Evolutionary conservation across 1,139 yeast genomes (phyloP).

Genomic region (Yamadazyma aaseri): DNA sequence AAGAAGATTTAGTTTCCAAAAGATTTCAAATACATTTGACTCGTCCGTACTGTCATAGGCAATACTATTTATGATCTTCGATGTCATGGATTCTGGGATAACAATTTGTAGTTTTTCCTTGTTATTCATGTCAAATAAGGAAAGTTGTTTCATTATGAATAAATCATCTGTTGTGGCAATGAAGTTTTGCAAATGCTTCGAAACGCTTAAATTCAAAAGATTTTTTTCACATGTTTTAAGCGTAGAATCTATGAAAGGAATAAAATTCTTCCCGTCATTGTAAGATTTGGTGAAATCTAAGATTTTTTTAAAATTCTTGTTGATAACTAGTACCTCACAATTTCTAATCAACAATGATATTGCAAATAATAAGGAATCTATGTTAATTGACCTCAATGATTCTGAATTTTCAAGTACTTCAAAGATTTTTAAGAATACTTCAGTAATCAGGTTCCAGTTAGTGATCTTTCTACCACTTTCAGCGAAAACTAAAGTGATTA

Average conservation of each 20-base stretch:
- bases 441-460: conserved; percentile 37
- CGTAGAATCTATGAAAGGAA: conserved; percentile 51
- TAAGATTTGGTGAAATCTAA: conserved; percentile 33
- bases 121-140: conserved; percentile 12
- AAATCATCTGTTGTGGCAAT: conserved; percentile 29
- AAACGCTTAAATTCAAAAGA: conserved; percentile 45
- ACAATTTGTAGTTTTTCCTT: conserved; percentile 9
- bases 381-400: conserved; percentile 11
- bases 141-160: conserved; percentile 12
- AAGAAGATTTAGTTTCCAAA: conserved; percentile 15
- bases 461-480: conserved; percentile 66
- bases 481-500: conserved; percentile 53
- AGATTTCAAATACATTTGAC: conserved; percentile 10
- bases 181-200: conserved; percentile 48
- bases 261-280: conserved; percentile 36
- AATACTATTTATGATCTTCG: conserved; percentile 4
- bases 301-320: conserved; percentile 45
- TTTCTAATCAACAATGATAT: conserved; percentile 57
- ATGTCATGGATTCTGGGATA: conserved; percentile 5
- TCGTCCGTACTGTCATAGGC: conserved; percentile 3
- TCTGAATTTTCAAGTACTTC: neutral
- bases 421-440: conserved; percentile 10
- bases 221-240: conserved; percentile 44
- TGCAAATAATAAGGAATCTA: conserved; percentile 39
- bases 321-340: conserved; percentile 49